A percentile compares a stretch with the other conserved stretches of the same genome.
phyloP scores from a whole-genome alignment of 1,284 basidiomycete genomes.

The Cryptococcus depauperatus region DNA sequence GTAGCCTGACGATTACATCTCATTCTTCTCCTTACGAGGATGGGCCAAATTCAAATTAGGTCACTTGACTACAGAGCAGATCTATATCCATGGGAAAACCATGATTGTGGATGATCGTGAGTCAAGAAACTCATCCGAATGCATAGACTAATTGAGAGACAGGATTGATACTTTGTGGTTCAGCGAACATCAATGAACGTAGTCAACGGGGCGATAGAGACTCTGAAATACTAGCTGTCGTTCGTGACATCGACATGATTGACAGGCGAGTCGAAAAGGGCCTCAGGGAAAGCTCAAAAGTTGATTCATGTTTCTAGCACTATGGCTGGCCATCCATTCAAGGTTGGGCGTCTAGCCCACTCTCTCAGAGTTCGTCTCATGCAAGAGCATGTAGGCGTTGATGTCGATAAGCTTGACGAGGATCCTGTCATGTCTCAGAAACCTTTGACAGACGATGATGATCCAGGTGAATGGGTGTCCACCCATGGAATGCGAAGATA shows the following conservation, averaged over 20 bases:
- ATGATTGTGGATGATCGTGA: conserved; percentile 87
- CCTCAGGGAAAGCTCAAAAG: neutral
- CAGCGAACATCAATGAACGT: conserved; percentile 97
- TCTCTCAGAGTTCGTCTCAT: conserved; percentile 87
- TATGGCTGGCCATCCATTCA: conserved; percentile 91
- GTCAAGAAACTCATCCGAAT: no score
- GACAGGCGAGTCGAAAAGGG: conserved; percentile 54
- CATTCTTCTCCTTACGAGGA: conserved; percentile 81
- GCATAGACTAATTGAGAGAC: no score
- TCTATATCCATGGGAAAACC: conserved; percentile 78
- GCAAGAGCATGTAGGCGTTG: conserved; percentile 91
- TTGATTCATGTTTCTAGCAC: conserved; percentile 49
- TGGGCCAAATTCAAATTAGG: conserved; percentile 89
- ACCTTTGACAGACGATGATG: conserved; percentile 52
- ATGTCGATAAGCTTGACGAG: conserved; percentile 82
- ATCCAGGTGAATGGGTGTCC: conserved; percentile 68
- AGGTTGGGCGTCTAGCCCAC: conserved; percentile 95
- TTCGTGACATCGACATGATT: conserved; percentile 95
- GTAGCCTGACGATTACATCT: conserved; percentile 87
- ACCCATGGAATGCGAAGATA: conserved; percentile 59
- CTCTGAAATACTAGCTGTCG: conserved; percentile 85
- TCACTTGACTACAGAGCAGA: conserved; percentile 80
- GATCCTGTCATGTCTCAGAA: conserved; percentile 59
- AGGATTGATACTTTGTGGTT: conserved; percentile 91
- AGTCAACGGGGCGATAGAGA: conserved; percentile 93